Base-by-base conservation (phyloP, 306 rosid species). In the Argentina anserina region DNA sequence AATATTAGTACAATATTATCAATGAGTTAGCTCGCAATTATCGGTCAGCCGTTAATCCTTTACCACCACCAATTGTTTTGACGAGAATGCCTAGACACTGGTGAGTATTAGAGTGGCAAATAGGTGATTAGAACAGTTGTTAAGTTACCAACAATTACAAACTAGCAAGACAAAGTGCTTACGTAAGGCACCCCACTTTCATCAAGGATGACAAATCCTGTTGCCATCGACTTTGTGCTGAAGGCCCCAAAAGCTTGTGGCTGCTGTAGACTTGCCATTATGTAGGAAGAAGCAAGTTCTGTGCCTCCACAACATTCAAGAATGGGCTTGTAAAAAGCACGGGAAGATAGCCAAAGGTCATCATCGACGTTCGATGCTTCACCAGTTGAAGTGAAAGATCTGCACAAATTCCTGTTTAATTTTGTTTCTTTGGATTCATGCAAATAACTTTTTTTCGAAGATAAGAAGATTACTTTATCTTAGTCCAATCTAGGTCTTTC, bases 321-420 rank as follows among this genome's bases (percentile, higher is more conserved):
- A 50, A 90, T 45, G 42, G 96, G 96, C 36, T 55, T 84, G 76
- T 92, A 92, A 77, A 84, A 84, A 70, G 96, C 84, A 72, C 74
- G 89, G 36, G 97, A 92, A 43, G 98, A 86, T 56, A 92, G 97
- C 97, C 92, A 92, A 39, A 90, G 91, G 81, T 92, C 98, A 79
- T 92, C 97, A 34, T 90, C 96, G 8, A 90, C 85, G 74, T 83
- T 90, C 33, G 98, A 92, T 10, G 86, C 78, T 83, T 92, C 98
- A 45, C 97, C 97, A 2, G 86, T 80, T 31, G 97, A 84, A 71
- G 80, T 67, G 64, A 91, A 91, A 59, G 65, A 37, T 80, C 98
- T 94, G 91, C 80, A 73, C 28, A 79, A 18, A 72, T 47, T n/a
- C 65, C 65, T 17, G 41, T 39, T 21, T 39, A 28, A 84, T 79